A percentile compares a stretch with the other conserved stretches of the same genome.
phyloP scores from a whole-genome alignment of 495 filamentous ascomycete species.

The Daldinia concentrica region DNA sequence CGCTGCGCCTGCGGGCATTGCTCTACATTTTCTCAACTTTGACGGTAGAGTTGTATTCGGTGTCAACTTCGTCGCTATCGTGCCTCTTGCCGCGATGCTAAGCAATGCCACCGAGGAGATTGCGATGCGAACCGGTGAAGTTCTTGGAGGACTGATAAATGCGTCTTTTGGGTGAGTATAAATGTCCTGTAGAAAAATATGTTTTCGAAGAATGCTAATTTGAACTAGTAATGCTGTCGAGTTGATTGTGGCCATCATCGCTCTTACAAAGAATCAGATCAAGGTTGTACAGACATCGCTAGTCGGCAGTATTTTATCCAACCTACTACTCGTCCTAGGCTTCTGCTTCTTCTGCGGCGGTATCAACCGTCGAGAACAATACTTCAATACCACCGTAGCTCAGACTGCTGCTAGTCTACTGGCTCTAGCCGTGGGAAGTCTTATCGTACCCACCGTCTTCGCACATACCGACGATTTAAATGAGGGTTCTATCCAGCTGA shows the following conservation, averaged over 20 bases:
- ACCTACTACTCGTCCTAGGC: conserved; percentile 88
- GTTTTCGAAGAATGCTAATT: conserved; percentile 22
- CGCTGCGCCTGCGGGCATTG: conserved; percentile 81
- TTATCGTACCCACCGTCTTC: conserved; percentile 93
- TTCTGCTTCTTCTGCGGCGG: conserved; percentile 95
- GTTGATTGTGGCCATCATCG: conserved; percentile 88
- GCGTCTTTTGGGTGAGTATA: conserved; percentile 80
- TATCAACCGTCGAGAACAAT: conserved; percentile 79
- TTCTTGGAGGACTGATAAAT: conserved; percentile 85
- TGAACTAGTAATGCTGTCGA: conserved; percentile 82
- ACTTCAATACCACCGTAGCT: conserved; percentile 93
- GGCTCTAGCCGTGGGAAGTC: conserved; percentile 76
- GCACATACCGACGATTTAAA: conserved; percentile 56
- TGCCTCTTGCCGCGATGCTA: conserved; percentile 87
- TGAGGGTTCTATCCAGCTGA: conserved; percentile 29
- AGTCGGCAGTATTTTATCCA: conserved; percentile 90
- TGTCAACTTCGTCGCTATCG: conserved; percentile 88
- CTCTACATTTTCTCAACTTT: conserved; percentile 67
- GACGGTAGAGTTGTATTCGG: conserved; percentile 74
- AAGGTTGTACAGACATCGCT: conserved; percentile 92
- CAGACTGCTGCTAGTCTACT: conserved; percentile 88
- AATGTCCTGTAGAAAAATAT: background rate
- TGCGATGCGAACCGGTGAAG: conserved; percentile 82
- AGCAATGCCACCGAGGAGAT: conserved; percentile 94
- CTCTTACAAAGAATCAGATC: conserved; percentile 74